phyloP scores from a whole-genome alignment of 2,329 filamentous ascomycete genomes.

The Pseudogymnoascus sp. region DNA sequence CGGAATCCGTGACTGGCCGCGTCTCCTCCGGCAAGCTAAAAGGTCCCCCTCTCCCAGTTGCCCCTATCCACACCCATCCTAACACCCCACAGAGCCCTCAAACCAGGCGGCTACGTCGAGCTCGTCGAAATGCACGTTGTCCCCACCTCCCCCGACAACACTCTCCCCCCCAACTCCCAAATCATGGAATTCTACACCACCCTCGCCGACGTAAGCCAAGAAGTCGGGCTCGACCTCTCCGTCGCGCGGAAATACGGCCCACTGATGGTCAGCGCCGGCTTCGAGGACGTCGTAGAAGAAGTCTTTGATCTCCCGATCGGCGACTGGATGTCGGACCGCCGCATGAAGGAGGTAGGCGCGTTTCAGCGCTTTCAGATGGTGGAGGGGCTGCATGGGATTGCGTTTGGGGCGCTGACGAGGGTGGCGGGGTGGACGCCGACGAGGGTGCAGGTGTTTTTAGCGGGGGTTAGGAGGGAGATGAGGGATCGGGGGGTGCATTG shows the following conservation, averaged over 20 bases:
- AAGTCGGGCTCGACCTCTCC: conserved; percentile 9
- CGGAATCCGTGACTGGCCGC: neutral
- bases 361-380: conserved; percentile 11
- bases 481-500: conserved; percentile 28
- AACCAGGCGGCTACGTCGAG: conserved; percentile 41
- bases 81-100: conserved; percentile 23
- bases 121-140: conserved; percentile 37
- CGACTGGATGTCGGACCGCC: conserved; percentile 41
- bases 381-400: conserved; percentile 15
- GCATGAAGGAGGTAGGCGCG: conserved; percentile 42
- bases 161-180: conserved; percentile 22
- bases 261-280: conserved; percentile 43
- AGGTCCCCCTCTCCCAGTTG: neutral
- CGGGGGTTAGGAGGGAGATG: conserved; percentile 30
- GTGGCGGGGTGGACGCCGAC: conserved; percentile 30
- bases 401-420: conserved; percentile 28
- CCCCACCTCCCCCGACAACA: conserved; percentile 36
- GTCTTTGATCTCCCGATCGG: conserved; percentile 42
- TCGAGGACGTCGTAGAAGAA: conserved; percentile 41
- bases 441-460: conserved; percentile 30
- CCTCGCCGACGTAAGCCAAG: neutral
- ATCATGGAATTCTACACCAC: conserved; percentile 9
- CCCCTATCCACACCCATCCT: neutral
- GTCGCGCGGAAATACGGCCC: conserved; percentile 5
- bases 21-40: neutral